Evolutionary conservation across 768 basidiomycete genomes (phyloP), one percentile per base, ranked within the genome.

Genomic region (Boletus pseudopeckii): DNA sequence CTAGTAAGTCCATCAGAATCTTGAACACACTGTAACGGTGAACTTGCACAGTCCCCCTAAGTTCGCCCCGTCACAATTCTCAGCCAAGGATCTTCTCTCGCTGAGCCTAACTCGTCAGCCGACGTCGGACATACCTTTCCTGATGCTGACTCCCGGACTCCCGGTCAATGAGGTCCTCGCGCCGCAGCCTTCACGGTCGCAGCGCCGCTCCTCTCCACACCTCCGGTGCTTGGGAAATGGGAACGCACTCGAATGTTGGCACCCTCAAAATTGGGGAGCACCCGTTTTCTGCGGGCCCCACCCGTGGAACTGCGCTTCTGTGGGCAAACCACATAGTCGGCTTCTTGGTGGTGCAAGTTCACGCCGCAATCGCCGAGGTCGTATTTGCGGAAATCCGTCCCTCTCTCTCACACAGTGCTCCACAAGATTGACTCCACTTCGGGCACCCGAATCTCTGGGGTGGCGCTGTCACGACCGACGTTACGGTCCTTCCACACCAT

Each of bases 391-490:
- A 40, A 50, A 11, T 11, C 40, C 14, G 2, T 28, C 13, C 18
- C 36, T 28, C 36, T 43, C 30, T 48, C 47, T 9, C 28, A 9
- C 59, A 26, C 37, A 54, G 17, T 17, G 37, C 62, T 64, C 62
- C 62, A 61, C 62, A 45, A 51, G 62, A 60, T 52, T 57, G 37
- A 43, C 61, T 32, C 30, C 30, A 18, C 38, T 48, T 40, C 37
- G 40, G 22, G 17, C n/a, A 40, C 45, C 40, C 24, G 7, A 58
- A 44, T 33, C 18, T 17, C 26, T 34, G 17, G 8, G 9, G 48
- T 43, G 49, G 24, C 3, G 24, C 24, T 24, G 24, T 4, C 24
- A 24, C n/a, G n/a, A n/a, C n/a, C n/a, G n/a, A n/a, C n/a, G n/a
- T n/a, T n/a, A n/a, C 22, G 22, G 22, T 22, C 22, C 22, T 22